Evolutionary conservation across 1,284 basidiomycete genomes (phyloP).

Genomic region (Cryptococcus sp.): DNA sequence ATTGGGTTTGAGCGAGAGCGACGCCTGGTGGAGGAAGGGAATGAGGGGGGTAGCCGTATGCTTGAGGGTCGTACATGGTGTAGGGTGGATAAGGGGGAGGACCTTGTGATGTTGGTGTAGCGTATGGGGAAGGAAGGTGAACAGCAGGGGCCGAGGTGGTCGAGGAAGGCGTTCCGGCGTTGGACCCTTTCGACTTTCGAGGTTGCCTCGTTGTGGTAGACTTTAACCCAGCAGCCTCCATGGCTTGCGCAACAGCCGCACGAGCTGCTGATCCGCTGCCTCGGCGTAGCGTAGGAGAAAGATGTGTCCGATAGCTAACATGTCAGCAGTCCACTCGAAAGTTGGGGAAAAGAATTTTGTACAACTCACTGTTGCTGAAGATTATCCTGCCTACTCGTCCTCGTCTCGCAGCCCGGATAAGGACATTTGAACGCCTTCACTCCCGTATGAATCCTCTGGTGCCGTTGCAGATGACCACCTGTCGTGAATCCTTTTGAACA

Average conservation of each 20-base stretch:
- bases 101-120: conserved; percentile 33
- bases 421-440: conserved; percentile 47
- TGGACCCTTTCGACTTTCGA: conserved; percentile 41
- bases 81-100: conserved; percentile 36
- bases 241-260: conserved; percentile 40
- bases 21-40: conserved; percentile 29
- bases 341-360: not conserved
- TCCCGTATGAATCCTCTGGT: conserved; percentile 44
- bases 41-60: conserved; percentile 30
- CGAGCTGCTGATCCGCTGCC: conserved; percentile 42
- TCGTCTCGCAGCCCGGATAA: conserved; percentile 43
- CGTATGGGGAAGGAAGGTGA: conserved; percentile 40
- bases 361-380: conserved; percentile 42
- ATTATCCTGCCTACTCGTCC: conserved; percentile 44
- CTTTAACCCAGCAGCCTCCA: conserved; percentile 44
- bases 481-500: conserved; percentile 42
- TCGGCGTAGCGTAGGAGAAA: conserved; percentile 40
- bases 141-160: conserved; percentile 22
- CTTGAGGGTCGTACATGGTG: conserved; percentile 34
- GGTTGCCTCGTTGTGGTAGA: conserved; percentile 34
- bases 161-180: conserved; percentile 36
- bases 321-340: not conserved
- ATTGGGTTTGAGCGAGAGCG: conserved; percentile 27
- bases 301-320: conserved; percentile 40
- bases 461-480: conserved; percentile 43